These are phyloP conservation scores for Apiospora koreana DNA, from an alignment of 2,329 filamentous ascomycete species.

Conservation along the genomic window DNA sequence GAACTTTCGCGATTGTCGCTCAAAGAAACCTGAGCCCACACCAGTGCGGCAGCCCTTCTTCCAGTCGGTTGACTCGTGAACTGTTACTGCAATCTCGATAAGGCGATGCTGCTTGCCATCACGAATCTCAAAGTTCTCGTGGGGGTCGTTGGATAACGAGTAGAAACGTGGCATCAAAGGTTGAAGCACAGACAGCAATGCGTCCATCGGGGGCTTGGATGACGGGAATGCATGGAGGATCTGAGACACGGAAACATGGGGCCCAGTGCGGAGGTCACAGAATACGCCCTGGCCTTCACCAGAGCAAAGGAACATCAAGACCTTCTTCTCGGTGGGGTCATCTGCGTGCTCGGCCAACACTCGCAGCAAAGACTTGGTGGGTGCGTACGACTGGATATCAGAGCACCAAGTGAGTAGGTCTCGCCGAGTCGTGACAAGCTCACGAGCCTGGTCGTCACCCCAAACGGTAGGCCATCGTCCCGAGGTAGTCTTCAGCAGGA, in stretches of 20 bases:
- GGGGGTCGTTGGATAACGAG: constrained; percentile 94
- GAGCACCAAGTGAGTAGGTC: constrained; percentile 96
- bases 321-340: constrained; percentile 82
- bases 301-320: constrained; percentile 82
- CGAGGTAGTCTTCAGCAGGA: constrained; percentile 74
- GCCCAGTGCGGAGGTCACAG: constrained; percentile 90
- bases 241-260: constrained; percentile 82
- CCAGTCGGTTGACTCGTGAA: constrained; percentile 87
- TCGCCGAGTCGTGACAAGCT: constrained; percentile 85
- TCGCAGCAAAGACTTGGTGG: constrained; percentile 83
- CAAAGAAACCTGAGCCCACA: constrained; percentile 90
- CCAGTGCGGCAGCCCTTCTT: constrained; percentile 72
- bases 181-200: constrained; percentile 76
- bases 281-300: constrained; percentile 90
- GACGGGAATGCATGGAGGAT: constrained; percentile 91
- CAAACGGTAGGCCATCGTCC: constrained; percentile 98
- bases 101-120: constrained; percentile 74
- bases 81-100: constrained; percentile 94
- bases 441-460: constrained; percentile 84
- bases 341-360: constrained; percentile 82
- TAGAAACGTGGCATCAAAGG: constrained; percentile 98
- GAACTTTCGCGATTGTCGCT: constrained; percentile 76
- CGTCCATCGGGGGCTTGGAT: constrained; percentile 81
- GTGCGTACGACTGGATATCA: constrained; percentile 89
- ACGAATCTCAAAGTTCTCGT: constrained; percentile 68